phyloP scores from a whole-genome alignment of 768 basidiomycete species.

The Podaxis sp. region DNA sequence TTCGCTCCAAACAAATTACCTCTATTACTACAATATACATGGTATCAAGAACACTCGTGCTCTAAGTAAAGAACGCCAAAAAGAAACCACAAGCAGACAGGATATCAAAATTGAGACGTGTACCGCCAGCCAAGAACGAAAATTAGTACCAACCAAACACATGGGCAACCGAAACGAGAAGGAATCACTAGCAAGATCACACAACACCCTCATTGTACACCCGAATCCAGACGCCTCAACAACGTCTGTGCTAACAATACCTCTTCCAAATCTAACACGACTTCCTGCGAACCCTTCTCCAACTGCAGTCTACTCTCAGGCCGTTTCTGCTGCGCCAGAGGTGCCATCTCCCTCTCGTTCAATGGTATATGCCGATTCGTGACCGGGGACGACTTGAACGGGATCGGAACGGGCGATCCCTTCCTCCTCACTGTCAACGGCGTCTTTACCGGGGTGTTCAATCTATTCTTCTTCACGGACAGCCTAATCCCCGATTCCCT shows the following conservation, averaged over 20 bases:
- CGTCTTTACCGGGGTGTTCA: not conserved
- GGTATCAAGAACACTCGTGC: too few relatives aligned
- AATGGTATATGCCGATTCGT: not conserved
- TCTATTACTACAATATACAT: too few relatives aligned
- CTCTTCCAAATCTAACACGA: conserved; percentile 30
- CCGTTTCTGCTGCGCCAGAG: too few relatives aligned
- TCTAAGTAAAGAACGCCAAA: too few relatives aligned
- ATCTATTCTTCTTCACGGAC: not conserved
- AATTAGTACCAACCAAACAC: not conserved
- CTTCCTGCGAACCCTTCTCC: conserved; percentile 19
- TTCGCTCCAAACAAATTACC: too few relatives aligned
- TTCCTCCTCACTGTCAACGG: not conserved
- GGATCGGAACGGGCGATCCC: conserved; percentile 9
- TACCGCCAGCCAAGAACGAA: not conserved
- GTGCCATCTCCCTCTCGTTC: not conserved
- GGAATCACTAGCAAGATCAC: not conserved
- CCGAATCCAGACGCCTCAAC: conserved; percentile 27
- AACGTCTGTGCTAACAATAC: conserved; percentile 32
- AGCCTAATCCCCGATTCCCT: not conserved
- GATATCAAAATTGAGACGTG: not conserved
- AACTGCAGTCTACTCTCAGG: not conserved
- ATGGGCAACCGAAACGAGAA: not conserved
- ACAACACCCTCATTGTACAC: not conserved
- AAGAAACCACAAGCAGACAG: too few relatives aligned
- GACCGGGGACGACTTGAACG: not conserved